phyloP scores from a whole-genome alignment of 2,329 filamentous ascomycete species.

The Massarina eburnea region DNA sequence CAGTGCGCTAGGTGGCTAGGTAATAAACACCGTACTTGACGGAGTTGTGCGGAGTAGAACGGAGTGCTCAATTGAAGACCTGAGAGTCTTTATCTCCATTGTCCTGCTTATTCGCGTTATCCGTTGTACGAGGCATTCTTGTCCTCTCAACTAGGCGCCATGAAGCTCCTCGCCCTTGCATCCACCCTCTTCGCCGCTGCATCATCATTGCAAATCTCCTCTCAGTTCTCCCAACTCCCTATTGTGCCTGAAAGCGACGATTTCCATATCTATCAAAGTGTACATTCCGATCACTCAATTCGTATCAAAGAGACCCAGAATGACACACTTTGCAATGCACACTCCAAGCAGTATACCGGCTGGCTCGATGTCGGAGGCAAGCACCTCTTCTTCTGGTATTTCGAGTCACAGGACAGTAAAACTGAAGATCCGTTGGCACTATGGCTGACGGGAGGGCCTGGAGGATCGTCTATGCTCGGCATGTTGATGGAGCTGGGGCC shows the following conservation, averaged over 20 bases:
- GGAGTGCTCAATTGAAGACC: not conserved
- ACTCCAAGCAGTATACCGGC: conserved; percentile 38
- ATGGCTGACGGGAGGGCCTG: conserved; percentile 48
- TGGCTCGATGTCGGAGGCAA: conserved; percentile 43
- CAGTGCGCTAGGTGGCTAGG: not conserved
- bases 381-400: conserved; percentile 53
- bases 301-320: conserved; percentile 39
- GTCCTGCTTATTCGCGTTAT: not conserved
- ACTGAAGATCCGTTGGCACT: conserved; percentile 41
- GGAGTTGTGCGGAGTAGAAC: not conserved
- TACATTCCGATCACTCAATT: conserved; percentile 37
- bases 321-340: conserved; percentile 36
- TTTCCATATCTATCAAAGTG: conserved; percentile 35
- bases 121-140: not conserved
- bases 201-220: conserved; percentile 24
- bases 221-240: no score
- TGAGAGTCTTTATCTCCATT: not conserved
- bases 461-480: conserved; percentile 40
- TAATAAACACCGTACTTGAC: not conserved
- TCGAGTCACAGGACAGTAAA: conserved; percentile 43
- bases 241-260: conserved; percentile 28
- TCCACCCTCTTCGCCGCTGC: conserved; percentile 11
- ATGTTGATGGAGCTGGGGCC: conserved; percentile 42
- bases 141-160: conserved; percentile 4
- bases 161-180: conserved; percentile 18